Percentiles rank a stretch among this genome's conserved stretches.
phyloP scores from a whole-genome alignment of 2,329 filamentous ascomycete genomes.

The Dactylellina sp. region DNA sequence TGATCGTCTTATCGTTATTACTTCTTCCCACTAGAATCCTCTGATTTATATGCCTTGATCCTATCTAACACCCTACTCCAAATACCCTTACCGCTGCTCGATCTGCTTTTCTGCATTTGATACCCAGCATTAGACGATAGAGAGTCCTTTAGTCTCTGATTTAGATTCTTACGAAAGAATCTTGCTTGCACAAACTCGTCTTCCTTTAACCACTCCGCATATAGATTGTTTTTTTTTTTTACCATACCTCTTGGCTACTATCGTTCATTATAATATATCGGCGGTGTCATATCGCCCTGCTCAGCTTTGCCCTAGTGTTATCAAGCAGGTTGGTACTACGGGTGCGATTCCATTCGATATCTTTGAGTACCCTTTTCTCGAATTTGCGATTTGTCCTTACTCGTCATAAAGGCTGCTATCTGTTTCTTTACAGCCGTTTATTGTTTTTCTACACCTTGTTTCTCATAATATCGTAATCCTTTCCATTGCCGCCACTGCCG shows the following conservation, averaged over 20 bases:
- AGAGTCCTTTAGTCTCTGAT: constrained; percentile 26
- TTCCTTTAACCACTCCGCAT: constrained; percentile 1
- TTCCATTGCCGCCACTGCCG: not conserved
- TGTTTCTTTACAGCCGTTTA: constrained; percentile 9
- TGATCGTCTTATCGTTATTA: constrained; percentile 14
- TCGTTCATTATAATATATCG: constrained; percentile 12
- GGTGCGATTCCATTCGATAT: constrained; percentile 37
- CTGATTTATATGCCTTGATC: constrained; percentile 25
- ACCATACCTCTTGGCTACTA: not conserved
- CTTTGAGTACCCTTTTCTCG: constrained; percentile 6
- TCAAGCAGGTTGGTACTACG: constrained; percentile 53
- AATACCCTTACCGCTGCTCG: constrained; percentile 9
- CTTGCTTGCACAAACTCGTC: not conserved
- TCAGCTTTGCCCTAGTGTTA: constrained; percentile 32
- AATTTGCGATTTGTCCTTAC: constrained; percentile 30
- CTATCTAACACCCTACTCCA: constrained; percentile 9
- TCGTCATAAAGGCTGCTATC: not conserved
- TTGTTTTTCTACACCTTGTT: not conserved
- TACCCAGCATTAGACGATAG: constrained; percentile 53
- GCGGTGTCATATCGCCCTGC: not conserved
- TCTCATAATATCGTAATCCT: not conserved
- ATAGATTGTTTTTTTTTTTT: constrained; percentile 24
- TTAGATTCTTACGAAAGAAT: constrained; percentile 21
- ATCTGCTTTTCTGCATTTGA: constrained; percentile 40
- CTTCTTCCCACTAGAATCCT: constrained; percentile 11